Evolutionary conservation across 192 early-diverging fungal species (phyloP).

Genomic region (Thoreauomyces humboldtii): DNA sequence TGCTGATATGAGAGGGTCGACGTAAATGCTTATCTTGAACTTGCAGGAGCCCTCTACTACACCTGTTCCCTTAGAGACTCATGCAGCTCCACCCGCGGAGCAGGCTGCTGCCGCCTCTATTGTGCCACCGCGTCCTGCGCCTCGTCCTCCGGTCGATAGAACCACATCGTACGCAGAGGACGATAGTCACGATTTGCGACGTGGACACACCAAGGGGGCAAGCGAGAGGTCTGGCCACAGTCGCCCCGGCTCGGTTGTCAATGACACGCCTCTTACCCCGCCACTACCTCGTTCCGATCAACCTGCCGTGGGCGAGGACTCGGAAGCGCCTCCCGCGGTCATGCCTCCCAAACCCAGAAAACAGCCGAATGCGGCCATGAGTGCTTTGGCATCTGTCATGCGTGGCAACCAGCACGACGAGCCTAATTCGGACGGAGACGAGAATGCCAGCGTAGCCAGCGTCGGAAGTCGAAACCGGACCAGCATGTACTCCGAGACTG

Average conservation of each 20-base stretch:
- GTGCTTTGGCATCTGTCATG: slow-evolving; percentile 38
- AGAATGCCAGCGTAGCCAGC: slow-evolving; percentile 15
- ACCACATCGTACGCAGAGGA: background rate
- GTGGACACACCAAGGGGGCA: background rate
- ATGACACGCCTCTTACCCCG: no score
- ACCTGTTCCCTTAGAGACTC: no score
- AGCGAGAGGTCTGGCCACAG: background rate
- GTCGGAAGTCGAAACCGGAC: slow-evolving; percentile 1
- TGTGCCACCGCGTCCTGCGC: slow-evolving; percentile 8
- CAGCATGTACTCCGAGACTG: slow-evolving; percentile 25
- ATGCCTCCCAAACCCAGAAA: slow-evolving; percentile 24
- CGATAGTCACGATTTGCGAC: background rate
- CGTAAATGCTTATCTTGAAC: no score
- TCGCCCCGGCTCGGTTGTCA: slow-evolving; percentile 2
- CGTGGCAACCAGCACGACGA: slow-evolving; percentile 5
- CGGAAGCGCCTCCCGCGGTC: background rate
- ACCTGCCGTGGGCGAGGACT: background rate
- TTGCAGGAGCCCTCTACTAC: no score
- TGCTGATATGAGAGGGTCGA: no score
- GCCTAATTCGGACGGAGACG: slow-evolving; percentile 4
- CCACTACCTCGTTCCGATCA: background rate
- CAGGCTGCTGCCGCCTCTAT: background rate
- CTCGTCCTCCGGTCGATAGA: background rate
- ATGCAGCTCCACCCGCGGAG: background rate
- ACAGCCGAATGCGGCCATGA: slow-evolving; percentile 33